Percentiles rank a stretch among this genome's conserved stretches.
phyloP scores from a whole-genome alignment of 176 grass and related monocot genomes.

The Raddia distichophylla region DNA sequence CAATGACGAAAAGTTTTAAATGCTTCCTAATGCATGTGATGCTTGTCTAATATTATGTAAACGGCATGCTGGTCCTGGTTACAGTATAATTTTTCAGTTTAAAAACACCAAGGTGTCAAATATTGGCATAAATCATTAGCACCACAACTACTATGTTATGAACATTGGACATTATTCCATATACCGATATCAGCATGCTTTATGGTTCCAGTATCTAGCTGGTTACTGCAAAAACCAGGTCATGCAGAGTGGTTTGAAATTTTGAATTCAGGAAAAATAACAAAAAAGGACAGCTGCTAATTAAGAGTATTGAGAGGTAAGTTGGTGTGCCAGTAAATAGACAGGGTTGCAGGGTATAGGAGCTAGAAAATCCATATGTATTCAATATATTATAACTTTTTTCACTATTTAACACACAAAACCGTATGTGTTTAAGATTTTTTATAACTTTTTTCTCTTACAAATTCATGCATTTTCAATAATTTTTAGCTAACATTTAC shows the following conservation, averaged over 20 bases:
- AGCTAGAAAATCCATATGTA: too few species aligned
- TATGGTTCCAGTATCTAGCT: neutral
- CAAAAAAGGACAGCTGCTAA: neutral
- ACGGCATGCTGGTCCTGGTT: neutral
- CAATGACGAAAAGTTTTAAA: slow-evolving; percentile 19
- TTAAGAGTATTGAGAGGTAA: slow-evolving; percentile 1
- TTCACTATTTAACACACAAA: too few species aligned
- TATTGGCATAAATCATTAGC: slow-evolving; percentile 22
- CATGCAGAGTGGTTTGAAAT: neutral
- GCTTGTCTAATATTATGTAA: slow-evolving; percentile 25
- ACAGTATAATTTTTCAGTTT: neutral
- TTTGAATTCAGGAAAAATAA: neutral
- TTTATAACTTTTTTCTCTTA: too few species aligned
- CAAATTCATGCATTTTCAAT: too few species aligned
- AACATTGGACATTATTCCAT: slow-evolving; percentile 14
- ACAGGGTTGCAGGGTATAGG: neutral
- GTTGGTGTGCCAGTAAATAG: neutral
- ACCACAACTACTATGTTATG: slow-evolving; percentile 7
- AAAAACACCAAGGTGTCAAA: slow-evolving; percentile 5
- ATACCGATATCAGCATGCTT: neutral
- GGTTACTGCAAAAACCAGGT: slow-evolving; percentile 9
- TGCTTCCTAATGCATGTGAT: slow-evolving; percentile 7
- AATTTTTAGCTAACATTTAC: too few species aligned
- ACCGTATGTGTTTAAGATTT: too few species aligned
- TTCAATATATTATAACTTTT: too few species aligned